phyloP scores from a whole-genome alignment of 352 stramenopile genomes.

The Phytophthora boehmeriae region DNA sequence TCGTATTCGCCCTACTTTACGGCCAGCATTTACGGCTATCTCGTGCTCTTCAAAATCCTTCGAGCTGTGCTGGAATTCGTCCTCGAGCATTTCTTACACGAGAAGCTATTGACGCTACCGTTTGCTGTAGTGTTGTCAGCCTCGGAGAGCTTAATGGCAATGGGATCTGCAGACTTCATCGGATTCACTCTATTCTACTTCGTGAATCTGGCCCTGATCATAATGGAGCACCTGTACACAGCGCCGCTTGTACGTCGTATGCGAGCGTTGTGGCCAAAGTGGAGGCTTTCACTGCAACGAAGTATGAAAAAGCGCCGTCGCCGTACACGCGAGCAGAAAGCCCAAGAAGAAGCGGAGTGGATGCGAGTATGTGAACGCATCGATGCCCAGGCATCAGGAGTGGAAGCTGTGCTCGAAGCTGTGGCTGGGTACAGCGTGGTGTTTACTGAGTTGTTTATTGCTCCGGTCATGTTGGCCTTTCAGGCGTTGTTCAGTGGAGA shows the following conservation, averaged over 20 bases:
- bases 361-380: conserved; percentile 95
- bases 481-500: conserved; percentile 90
- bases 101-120: conserved; percentile 92
- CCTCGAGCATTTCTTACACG: conserved; percentile 87
- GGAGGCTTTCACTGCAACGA: conserved; percentile 87
- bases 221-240: conserved; percentile 95
- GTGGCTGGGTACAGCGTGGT: conserved; percentile 92
- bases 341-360: conserved; percentile 92
- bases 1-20: conserved; percentile 95
- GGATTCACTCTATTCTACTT: conserved; percentile 96
- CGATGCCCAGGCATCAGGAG: conserved; percentile 91
- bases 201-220: conserved; percentile 91
- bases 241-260: conserved; percentile 87
- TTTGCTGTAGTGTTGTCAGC: conserved; percentile 91
- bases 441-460: conserved; percentile 87
- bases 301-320: conserved; percentile 73
- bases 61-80: conserved; percentile 85
- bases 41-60: conserved; percentile 91
- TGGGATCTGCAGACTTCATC: conserved; percentile 95
- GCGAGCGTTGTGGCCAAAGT: conserved; percentile 89
- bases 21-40: conserved; percentile 90
- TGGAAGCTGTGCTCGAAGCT: conserved; percentile 94
- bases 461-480: conserved; percentile 88
- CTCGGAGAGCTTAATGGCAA: conserved; percentile 94
- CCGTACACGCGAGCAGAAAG: conserved; percentile 93